Evolutionary conservation across 768 basidiomycete genomes (phyloP).

Genomic region (button mushroom (Agaricus bisporus)): DNA sequence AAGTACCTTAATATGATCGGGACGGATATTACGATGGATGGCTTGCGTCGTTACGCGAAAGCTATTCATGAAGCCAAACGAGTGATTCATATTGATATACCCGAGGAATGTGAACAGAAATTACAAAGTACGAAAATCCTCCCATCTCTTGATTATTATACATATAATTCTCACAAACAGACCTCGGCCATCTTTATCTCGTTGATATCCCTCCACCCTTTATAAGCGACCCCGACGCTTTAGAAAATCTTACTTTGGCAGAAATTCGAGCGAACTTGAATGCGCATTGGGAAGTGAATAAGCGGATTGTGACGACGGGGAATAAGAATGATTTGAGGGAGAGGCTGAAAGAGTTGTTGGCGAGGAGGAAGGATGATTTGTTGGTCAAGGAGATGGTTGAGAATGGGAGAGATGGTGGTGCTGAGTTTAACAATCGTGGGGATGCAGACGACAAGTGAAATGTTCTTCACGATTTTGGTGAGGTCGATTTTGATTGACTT

Average conservation of each 20-base stretch:
- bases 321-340: conserved; percentile 42
- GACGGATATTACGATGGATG: conserved; percentile 51
- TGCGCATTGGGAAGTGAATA: conserved; percentile 46
- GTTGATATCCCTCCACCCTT: conserved; percentile 42
- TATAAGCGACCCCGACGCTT: conserved; percentile 35
- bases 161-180: conserved; percentile 21
- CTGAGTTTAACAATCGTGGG: background rate
- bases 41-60: conserved; percentile 37
- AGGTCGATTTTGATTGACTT: no score
- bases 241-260: conserved; percentile 33
- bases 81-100: conserved; percentile 47
- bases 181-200: conserved; percentile 40
- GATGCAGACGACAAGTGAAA: background rate
- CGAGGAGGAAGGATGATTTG: conserved; percentile 43
- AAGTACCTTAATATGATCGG: conserved; percentile 45
- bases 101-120: conserved; percentile 45
- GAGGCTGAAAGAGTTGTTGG: conserved; percentile 40
- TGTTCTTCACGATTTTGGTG: no score
- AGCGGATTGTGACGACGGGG: conserved; percentile 37
- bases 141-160: background rate
- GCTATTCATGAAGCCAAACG: conserved; percentile 30
- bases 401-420: background rate
- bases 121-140: conserved; percentile 37
- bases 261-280: conserved; percentile 53
- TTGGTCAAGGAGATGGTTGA: conserved; percentile 35